These are phyloP conservation scores for Malassezia cuniculi DNA, from an alignment of 1,284 basidiomycete species.

Conservation along the genomic window DNA sequence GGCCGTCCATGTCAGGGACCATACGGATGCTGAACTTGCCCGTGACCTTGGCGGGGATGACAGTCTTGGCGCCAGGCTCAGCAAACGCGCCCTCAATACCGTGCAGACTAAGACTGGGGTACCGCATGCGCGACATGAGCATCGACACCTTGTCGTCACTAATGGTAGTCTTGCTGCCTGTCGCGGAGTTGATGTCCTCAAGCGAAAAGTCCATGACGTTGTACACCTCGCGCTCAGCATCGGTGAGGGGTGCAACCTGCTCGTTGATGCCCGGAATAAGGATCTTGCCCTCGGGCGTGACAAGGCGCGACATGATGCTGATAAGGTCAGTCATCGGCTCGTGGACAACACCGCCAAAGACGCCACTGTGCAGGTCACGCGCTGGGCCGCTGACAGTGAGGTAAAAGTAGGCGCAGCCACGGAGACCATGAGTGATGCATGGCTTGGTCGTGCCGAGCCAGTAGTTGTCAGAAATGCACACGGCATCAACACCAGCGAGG, in stretches of 20 bases:
- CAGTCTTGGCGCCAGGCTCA: conserved; percentile 60
- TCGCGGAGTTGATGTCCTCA: conserved; percentile 65
- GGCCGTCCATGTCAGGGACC: conserved; percentile 71
- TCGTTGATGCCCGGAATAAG: conserved; percentile 82
- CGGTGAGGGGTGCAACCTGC: conserved; percentile 64
- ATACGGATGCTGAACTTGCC: conserved; percentile 52
- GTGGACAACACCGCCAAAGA: conserved; percentile 46
- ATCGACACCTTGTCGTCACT: conserved; percentile 69
- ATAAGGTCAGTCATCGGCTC: conserved; percentile 56
- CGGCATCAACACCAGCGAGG: conserved; percentile 82
- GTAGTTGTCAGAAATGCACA: conserved; percentile 61
- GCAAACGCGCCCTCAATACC: conserved; percentile 96
- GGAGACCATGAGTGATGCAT: conserved; percentile 48
- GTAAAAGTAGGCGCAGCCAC: conserved; percentile 81
- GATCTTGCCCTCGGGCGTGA: conserved; percentile 68
- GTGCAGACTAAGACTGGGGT: conserved; percentile 79
- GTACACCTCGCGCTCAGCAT: conserved; percentile 58
- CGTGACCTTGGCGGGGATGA: conserved; percentile 77
- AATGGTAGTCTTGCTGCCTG: conserved; percentile 64
- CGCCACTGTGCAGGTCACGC: conserved; percentile 76
- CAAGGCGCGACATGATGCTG: conserved; percentile 59
- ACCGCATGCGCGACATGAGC: conserved; percentile 63
- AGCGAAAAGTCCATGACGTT: conserved; percentile 46
- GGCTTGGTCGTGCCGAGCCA: conserved; percentile 46
- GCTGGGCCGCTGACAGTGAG: conserved; percentile 70